Evolutionary conservation across 2,329 filamentous ascomycete genomes (phyloP), one percentile per base, ranked within the genome.

Genomic region (Neurospora sp.): DNA sequence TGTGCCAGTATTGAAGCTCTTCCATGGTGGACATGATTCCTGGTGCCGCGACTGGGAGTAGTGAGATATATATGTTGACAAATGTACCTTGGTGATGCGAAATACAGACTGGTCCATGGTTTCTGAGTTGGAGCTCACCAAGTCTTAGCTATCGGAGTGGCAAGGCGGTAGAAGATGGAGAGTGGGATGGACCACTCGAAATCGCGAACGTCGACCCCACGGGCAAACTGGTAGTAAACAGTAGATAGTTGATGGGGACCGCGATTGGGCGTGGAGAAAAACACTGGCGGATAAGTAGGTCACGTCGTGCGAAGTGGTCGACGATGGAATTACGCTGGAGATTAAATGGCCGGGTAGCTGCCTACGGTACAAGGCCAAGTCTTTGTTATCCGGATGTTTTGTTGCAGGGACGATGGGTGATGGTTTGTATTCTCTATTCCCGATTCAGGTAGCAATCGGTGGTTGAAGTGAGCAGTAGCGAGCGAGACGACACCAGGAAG

Each of bases 41-140:
- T 52, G 46, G 46, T 52, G 19, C 2, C 19, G 23, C 19, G 23
- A 28, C 23, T 28, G 11, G 19, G 46, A 52, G 19, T 52, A 28
- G 19, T 52, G 46, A 11, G 46, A 28, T 33, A 33, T 33, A 33
- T 52, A 52, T 28, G 46, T 28, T 23, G 19, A 15, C 46, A 8
- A 52, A 28, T 23, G 46, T 83, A 93, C 91, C 83, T 92, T 92
- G 73, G 92, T 92, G 80, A 97, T 95, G 74, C 93, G 91, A 75
- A 97, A 89, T 76, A 96, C 92, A 71, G 91, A 92, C 80, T 96
- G 92, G 80, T 96, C 93, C 90, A 92, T 92, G 76, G 73, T 78
- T 77, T 28, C 52, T 62, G 52, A 36, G 15, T 62, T 62, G 75
- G 73, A 67, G 70, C 70, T 73, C 71, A 57, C 70, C 70, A 67